Evolutionary conservation across 495 filamentous ascomycete species (phyloP).

Genomic region (Lasiosphaeria miniovina): DNA sequence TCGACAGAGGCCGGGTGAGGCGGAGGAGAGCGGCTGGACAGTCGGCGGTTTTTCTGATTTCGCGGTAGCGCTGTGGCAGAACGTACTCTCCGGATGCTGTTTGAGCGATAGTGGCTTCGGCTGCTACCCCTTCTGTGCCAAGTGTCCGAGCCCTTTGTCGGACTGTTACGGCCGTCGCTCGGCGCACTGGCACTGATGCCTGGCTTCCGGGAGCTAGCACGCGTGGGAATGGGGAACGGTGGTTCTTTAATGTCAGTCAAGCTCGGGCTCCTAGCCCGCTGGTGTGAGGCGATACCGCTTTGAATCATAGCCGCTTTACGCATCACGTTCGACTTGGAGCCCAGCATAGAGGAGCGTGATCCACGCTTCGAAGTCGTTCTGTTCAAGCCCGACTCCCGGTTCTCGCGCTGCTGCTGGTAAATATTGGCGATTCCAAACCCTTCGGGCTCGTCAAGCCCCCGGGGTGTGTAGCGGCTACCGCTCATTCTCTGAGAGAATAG

Average conservation of each 20-base stretch:
- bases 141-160: slow-evolving; percentile 52
- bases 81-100: slow-evolving; percentile 74
- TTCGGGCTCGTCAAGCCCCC: slow-evolving; percentile 20
- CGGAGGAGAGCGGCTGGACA: slow-evolving; percentile 61
- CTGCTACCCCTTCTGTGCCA: slow-evolving; percentile 41
- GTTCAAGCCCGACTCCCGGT: slow-evolving; percentile 28
- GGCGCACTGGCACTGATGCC: slow-evolving; percentile 61
- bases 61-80: slow-evolving; percentile 72
- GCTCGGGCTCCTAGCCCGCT: slow-evolving; percentile 73
- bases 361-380: slow-evolving; percentile 32
- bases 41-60: slow-evolving; percentile 42
- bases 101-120: slow-evolving; percentile 43
- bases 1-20: slow-evolving; percentile 63
- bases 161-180: slow-evolving; percentile 75
- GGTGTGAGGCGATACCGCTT: slow-evolving; percentile 69
- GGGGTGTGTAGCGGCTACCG: slow-evolving; percentile 23
- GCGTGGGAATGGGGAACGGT: slow-evolving; percentile 86
- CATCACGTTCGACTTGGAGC: slow-evolving; percentile 44
- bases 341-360: slow-evolving; percentile 30
- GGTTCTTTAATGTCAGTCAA: slow-evolving; percentile 61
- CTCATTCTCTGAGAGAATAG: slow-evolving; percentile 20
- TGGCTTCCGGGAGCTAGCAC: slow-evolving; percentile 80
- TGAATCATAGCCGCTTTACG: slow-evolving; percentile 69
- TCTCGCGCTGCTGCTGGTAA: slow-evolving; percentile 23
- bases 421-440: slow-evolving; percentile 29